These are phyloP conservation scores for Podosphaera fusca DNA, from an alignment of 2,329 filamentous ascomycete genomes.

Conservation along the genomic window DNA sequence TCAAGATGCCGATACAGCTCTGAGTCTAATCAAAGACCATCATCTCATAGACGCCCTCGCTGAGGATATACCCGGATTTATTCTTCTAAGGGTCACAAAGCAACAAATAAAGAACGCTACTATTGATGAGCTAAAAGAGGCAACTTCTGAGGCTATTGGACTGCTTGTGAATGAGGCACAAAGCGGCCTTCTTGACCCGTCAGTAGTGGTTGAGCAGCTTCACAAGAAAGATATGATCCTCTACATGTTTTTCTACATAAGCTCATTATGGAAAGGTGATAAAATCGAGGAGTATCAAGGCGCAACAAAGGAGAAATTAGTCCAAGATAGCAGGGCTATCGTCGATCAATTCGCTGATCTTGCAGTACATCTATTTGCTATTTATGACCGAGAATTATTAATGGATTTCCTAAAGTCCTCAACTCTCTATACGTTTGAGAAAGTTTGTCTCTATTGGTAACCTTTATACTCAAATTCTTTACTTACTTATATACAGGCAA, in stretches of 20 bases:
- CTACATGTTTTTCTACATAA: slow-evolving; percentile 83
- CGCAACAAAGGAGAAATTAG: slow-evolving; percentile 31
- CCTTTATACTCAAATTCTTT: neutral
- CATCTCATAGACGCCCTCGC: slow-evolving; percentile 75
- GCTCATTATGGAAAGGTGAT: slow-evolving; percentile 62
- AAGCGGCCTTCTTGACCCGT: slow-evolving; percentile 61
- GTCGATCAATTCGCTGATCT: slow-evolving; percentile 76
- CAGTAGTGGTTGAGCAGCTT: slow-evolving; percentile 58
- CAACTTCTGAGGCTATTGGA: slow-evolving; percentile 62
- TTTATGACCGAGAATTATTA: slow-evolving; percentile 55
- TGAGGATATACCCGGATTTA: slow-evolving; percentile 76
- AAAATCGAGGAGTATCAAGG: slow-evolving; percentile 30
- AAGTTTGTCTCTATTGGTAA: slow-evolving; percentile 19
- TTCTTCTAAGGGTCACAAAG: slow-evolving; percentile 62
- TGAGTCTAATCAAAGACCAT: slow-evolving; percentile 65
- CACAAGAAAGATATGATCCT: slow-evolving; percentile 40
- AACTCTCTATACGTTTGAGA: slow-evolving; percentile 73
- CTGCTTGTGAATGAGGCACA: slow-evolving; percentile 80
- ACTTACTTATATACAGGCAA: slow-evolving; percentile 25
- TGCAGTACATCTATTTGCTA: slow-evolving; percentile 65
- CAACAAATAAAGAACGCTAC: slow-evolving; percentile 43
- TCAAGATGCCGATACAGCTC: slow-evolving; percentile 76
- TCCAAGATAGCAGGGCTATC: slow-evolving; percentile 38
- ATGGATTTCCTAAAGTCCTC: slow-evolving; percentile 74
- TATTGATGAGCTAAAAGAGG: slow-evolving; percentile 48